Conservation (phyloP, 192 early-diverging fungal species). For the Mortierella alpina region DNA sequence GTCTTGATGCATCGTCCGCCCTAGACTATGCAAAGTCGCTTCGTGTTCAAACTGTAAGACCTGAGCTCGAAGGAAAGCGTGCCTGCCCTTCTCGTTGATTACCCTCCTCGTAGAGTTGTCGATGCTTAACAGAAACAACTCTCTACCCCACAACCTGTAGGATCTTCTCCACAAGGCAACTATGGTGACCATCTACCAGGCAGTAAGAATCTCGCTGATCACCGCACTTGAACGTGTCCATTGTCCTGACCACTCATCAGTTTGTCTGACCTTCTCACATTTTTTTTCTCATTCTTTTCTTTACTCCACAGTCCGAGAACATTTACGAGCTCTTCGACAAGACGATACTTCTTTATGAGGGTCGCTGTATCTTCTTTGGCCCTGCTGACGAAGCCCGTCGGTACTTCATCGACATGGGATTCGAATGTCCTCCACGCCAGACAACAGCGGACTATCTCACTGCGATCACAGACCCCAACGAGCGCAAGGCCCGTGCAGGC, state of each 20-base stretch:
- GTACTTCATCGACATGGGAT: constrained; percentile 74
- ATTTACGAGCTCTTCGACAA: constrained; percentile 82
- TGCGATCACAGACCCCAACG: constrained; percentile 71
- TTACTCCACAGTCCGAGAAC: constrained; percentile 67
- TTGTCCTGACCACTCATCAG: background rate
- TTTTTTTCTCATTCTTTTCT: constrained; percentile 49
- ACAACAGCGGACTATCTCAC: constrained; percentile 80
- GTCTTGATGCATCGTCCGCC: constrained; percentile 84
- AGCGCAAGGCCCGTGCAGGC: constrained; percentile 63
- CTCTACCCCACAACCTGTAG: background rate
- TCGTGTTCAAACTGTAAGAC: constrained; percentile 69
- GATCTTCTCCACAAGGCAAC: constrained; percentile 75
- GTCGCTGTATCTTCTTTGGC: constrained; percentile 77
- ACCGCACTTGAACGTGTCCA: background rate
- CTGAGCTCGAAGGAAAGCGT: no score
- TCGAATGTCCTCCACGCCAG: constrained; percentile 71
- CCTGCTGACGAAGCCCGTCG: constrained; percentile 65
- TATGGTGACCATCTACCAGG: constrained; percentile 77
- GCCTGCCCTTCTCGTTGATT: background rate
- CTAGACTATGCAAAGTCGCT: constrained; percentile 83
- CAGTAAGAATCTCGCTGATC: constrained; percentile 63
- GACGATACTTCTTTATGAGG: constrained; percentile 73
- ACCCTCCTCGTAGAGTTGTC: background rate
- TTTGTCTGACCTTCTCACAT: constrained; percentile 44
- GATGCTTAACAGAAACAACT: background rate